phyloP scores from a whole-genome alignment of 495 filamentous ascomycete species.

The Rostrohypoxylon terebratum region DNA sequence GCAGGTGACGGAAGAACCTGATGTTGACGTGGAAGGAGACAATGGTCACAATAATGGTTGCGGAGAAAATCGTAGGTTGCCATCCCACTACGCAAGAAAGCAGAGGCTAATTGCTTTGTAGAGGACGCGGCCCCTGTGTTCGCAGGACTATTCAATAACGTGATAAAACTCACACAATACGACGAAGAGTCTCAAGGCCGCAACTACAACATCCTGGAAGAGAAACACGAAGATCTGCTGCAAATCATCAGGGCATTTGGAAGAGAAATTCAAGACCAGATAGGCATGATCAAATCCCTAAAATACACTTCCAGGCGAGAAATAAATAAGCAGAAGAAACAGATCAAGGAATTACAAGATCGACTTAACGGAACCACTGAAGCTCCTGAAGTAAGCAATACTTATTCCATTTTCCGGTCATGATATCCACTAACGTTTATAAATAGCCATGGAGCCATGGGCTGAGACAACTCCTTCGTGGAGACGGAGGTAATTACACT shows the following conservation, averaged over 20 bases:
- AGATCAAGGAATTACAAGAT: background rate
- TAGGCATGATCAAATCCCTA: background rate
- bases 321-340: background rate
- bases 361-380: background rate
- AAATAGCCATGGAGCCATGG: constrained; percentile 27
- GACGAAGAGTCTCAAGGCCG: background rate
- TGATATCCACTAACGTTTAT: background rate
- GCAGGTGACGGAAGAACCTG: background rate
- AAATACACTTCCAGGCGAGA: background rate
- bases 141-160: constrained; percentile 1
- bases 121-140: background rate
- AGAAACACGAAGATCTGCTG: background rate
- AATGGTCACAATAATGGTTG: background rate
- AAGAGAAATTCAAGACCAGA: background rate
- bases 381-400: background rate
- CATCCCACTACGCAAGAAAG: background rate
- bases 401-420: background rate
- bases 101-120: background rate
- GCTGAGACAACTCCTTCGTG: constrained; percentile 15
- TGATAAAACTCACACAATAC: background rate
- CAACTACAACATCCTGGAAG: background rate
- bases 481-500: background rate
- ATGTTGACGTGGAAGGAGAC: background rate
- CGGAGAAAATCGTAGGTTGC: background rate
- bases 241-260: background rate